These are phyloP conservation scores for Leishmania lainsoni DNA, from an alignment of 208 protist species.

Conservation along the genomic window DNA sequence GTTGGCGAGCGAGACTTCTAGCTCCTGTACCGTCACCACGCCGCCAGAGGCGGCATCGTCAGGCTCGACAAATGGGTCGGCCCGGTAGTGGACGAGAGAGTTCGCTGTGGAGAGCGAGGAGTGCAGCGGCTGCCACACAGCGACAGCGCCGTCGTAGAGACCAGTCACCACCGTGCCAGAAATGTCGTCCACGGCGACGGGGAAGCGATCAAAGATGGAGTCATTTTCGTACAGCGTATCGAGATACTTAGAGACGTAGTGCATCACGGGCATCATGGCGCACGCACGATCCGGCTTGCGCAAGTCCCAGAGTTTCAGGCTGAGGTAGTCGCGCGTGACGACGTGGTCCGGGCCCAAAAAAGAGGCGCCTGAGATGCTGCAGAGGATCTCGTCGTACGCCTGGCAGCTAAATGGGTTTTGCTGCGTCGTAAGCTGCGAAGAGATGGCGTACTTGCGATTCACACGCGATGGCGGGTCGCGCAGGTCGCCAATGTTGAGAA, in stretches of 20 bases:
- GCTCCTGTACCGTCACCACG: constrained; percentile 45
- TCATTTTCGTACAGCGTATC: constrained; percentile 81
- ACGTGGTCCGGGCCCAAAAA: constrained; percentile 83
- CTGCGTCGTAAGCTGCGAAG: constrained; percentile 49
- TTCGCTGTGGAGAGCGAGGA: constrained; percentile 25
- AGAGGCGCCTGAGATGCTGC: constrained; percentile 80
- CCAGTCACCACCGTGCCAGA: constrained; percentile 82
- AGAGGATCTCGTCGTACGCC: constrained; percentile 83
- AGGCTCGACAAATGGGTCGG: constrained; percentile 50
- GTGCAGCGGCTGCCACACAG: constrained; percentile 85
- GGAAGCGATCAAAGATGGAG: constrained; percentile 88
- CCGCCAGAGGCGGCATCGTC: constrained; percentile 19
- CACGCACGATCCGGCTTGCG: constrained; percentile 62
- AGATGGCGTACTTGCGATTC: constrained; percentile 71
- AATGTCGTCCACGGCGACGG: constrained; percentile 76
- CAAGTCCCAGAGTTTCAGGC: constrained; percentile 88
- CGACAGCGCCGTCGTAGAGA: constrained; percentile 82
- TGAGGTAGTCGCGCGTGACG: constrained; percentile 86
- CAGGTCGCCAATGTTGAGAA: constrained; percentile 86
- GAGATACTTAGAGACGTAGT: constrained; percentile 71
- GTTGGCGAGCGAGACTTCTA: constrained; percentile 48
- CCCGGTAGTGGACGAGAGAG: constrained; percentile 66
- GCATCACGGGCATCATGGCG: constrained; percentile 70
- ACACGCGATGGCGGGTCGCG: constrained; percentile 71
- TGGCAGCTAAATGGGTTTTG: constrained; percentile 62